These are phyloP conservation scores for Cucurbita ficifolia DNA, from an alignment of 306 rosid genomes.

Conservation along the genomic window DNA sequence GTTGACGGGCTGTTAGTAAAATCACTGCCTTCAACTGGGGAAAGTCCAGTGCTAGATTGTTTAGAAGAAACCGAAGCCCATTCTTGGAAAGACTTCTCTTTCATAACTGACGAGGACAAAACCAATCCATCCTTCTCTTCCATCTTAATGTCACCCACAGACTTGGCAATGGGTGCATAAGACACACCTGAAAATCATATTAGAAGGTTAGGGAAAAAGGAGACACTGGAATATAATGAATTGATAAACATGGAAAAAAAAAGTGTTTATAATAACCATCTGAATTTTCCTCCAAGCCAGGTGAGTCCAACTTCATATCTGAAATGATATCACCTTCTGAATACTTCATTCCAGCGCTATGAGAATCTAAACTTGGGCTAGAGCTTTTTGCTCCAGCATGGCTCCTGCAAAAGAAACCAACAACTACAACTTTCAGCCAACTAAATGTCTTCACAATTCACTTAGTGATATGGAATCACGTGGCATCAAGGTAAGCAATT, in stretches of 20 bases:
- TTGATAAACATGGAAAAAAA: background rate
- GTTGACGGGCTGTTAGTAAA: conserved; percentile 16
- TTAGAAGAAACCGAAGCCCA: conserved; percentile 19
- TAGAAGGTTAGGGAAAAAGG: background rate
- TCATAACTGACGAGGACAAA: conserved; percentile 22
- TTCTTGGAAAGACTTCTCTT: conserved; percentile 17
- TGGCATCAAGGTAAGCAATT: background rate
- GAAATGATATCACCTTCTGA: conserved; percentile 27
- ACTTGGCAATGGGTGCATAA: conserved; percentile 22
- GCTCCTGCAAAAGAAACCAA: conserved; percentile 32
- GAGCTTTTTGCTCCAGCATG: conserved; percentile 32
- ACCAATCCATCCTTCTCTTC: conserved; percentile 25
- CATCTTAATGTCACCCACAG: conserved; percentile 20
- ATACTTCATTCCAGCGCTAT: conserved; percentile 36
- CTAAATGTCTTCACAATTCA: background rate
- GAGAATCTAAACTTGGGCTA: conserved; percentile 52
- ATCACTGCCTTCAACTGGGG: conserved; percentile 18
- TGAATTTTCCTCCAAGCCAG: conserved; percentile 31
- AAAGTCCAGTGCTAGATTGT: conserved; percentile 18
- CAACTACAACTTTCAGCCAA: conserved; percentile 2
- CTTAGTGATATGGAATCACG: background rate
- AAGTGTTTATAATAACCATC: conserved; percentile 34
- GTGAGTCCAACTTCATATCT: conserved; percentile 31
- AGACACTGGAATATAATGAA: background rate
- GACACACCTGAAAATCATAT: conserved; percentile 21